Evolutionary conservation across 2,329 filamentous ascomycete species (phyloP).

Genomic region (Zasmidium angulare): DNA sequence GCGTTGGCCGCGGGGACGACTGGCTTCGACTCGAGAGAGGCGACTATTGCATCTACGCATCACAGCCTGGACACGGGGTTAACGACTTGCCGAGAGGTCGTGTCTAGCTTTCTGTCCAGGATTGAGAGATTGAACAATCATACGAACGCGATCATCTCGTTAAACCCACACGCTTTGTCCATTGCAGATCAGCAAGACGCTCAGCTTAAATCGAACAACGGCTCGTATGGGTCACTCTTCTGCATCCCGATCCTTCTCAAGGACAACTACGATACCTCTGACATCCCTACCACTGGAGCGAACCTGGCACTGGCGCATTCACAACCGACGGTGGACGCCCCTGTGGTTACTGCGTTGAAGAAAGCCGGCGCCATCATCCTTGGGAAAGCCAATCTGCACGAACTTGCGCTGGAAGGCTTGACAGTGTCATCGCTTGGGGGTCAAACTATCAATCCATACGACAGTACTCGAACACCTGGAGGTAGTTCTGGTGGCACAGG

Average conservation of each 20-base stretch:
- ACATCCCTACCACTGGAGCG: constrained; percentile 60
- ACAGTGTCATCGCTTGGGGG: constrained; percentile 63
- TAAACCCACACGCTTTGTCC: constrained; percentile 51
- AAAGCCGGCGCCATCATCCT: constrained; percentile 36
- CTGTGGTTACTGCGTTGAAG: constrained; percentile 30
- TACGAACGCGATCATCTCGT: constrained; percentile 58
- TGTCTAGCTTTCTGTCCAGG: constrained; percentile 56
- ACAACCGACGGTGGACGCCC: constrained; percentile 41
- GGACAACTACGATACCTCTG: constrained; percentile 61
- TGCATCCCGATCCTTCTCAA: constrained; percentile 64
- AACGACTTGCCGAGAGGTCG: constrained; percentile 55
- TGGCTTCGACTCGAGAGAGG: constrained; percentile 55
- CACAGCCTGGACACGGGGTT: constrained; percentile 53
- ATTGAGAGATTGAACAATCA: constrained; percentile 58
- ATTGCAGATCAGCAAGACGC: constrained; percentile 54
- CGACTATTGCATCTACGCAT: constrained; percentile 59
- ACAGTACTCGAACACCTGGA: constrained; percentile 62
- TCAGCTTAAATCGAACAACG: constrained; percentile 48
- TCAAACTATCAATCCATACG: constrained; percentile 67
- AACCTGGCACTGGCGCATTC: constrained; percentile 51
- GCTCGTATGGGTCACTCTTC: constrained; percentile 52
- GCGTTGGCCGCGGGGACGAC: background rate
- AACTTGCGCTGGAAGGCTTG: constrained; percentile 64
- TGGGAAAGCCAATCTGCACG: constrained; percentile 51
- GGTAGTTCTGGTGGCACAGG: constrained; percentile 65